A percentile compares a stretch with the other conserved stretches of the same genome.
Evolutionary conservation across 495 filamentous ascomycete species (phyloP).

Genomic region (Neurospora cerealis): DNA sequence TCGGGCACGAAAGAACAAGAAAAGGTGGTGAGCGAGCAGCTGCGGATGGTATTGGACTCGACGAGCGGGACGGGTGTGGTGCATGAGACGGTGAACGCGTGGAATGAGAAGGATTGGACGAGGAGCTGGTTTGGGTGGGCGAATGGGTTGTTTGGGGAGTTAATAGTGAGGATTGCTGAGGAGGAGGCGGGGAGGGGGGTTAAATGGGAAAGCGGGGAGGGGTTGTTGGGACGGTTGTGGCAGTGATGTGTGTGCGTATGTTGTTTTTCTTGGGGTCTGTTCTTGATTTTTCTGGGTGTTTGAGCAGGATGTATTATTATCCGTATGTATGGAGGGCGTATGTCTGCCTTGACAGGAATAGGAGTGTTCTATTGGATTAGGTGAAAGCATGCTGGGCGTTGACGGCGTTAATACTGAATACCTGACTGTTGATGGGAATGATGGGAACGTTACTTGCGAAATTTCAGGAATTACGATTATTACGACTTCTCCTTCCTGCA

Average conservation of each 20-base stretch:
- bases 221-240: constrained; percentile 20
- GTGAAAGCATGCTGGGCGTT: neutral
- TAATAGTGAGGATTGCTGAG: constrained; percentile 37
- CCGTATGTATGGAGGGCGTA: neutral
- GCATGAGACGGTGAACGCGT: constrained; percentile 51
- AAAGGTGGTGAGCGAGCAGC: constrained; percentile 16
- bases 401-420: neutral
- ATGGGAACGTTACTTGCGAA: neutral
- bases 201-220: constrained; percentile 2
- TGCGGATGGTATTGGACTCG: constrained; percentile 36
- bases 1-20: constrained; percentile 24
- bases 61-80: constrained; percentile 48
- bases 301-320: neutral
- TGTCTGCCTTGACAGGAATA: neutral
- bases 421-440: neutral
- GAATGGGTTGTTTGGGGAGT: constrained; percentile 58
- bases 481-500: neutral
- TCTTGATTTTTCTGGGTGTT: neutral
- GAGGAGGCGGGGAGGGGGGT: constrained; percentile 18
- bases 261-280: neutral
- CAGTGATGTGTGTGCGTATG: constrained; percentile 8
- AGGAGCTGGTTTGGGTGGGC: constrained; percentile 62
- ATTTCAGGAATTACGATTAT: neutral
- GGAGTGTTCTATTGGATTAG: neutral
- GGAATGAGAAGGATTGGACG: constrained; percentile 43